phyloP scores from a whole-genome alignment of 805 yeast genomes.

The Wickerhamomyces silvicola region DNA sequence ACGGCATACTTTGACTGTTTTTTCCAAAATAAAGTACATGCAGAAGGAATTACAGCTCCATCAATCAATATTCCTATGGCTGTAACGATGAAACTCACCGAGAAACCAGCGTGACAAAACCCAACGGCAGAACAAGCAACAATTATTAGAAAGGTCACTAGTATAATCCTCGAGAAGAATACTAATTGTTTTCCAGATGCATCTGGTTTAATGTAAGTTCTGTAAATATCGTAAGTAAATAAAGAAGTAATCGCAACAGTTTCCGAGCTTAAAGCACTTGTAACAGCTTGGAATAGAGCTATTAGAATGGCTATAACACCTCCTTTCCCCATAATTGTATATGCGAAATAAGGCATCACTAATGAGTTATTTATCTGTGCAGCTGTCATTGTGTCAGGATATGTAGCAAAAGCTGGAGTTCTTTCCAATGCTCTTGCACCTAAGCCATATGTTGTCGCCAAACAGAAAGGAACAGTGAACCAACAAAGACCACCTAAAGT shows the following conservation, averaged over 20 bases:
- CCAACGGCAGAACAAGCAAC: too few species aligned
- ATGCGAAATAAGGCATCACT: conserved; percentile 56
- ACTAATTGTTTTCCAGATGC: conserved; percentile 70
- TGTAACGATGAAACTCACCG: too few species aligned
- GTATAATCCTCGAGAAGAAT: background rate
- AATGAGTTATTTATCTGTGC: conserved; percentile 69
- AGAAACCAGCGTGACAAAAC: too few species aligned
- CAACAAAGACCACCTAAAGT: conserved; percentile 79
- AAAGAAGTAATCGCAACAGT: conserved; percentile 77
- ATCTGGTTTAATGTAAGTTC: conserved; percentile 65
- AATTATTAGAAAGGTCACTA: too few species aligned
- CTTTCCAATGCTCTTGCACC: conserved; percentile 64
- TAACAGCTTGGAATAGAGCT: conserved; percentile 78
- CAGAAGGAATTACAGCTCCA: too few species aligned
- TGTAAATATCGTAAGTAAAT: conserved; percentile 74
- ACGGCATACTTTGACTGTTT: too few species aligned
- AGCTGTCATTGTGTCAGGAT: conserved; percentile 40
- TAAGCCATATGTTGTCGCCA: conserved; percentile 74
- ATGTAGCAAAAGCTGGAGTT: conserved; percentile 55
- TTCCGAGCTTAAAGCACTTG: conserved; percentile 84
- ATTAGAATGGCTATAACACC: conserved; percentile 77
- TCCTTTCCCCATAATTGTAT: conserved; percentile 71
- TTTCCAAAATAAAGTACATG: too few species aligned
- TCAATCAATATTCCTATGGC: too few species aligned
- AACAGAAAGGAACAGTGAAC: conserved; percentile 78